A percentile compares a stretch with the other conserved stretches of the same genome.
Conservation (phyloP, 148 eudicot genomes). For the Amaranthus hypochondriacus region DNA sequence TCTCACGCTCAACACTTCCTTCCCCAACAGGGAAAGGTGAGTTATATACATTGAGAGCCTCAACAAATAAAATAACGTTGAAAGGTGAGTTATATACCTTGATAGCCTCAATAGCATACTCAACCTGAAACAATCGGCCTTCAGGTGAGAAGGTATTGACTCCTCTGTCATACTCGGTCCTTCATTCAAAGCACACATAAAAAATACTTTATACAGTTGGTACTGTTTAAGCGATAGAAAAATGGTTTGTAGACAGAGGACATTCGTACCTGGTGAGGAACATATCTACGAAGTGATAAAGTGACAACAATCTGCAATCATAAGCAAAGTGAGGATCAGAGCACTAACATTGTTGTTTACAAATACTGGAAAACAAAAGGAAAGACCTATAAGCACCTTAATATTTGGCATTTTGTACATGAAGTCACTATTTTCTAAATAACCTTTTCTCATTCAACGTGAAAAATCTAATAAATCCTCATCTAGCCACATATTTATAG, state of each 20-base stretch:
- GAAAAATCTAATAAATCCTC: too few species aligned
- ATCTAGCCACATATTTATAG: background rate
- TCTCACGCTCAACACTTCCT: too few species aligned
- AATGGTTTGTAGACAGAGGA: slow-evolving; percentile 4
- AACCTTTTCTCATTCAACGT: too few species aligned
- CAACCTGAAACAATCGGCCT: slow-evolving; percentile 52
- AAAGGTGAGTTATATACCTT: slow-evolving; percentile 44
- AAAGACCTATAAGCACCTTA: background rate
- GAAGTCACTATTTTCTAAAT: too few species aligned
- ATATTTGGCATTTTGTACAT: background rate
- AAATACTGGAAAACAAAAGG: too few species aligned
- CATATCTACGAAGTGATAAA: slow-evolving; percentile 21
- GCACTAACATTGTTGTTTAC: background rate
- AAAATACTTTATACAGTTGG: background rate
- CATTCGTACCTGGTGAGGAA: slow-evolving; percentile 43
- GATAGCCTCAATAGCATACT: slow-evolving; percentile 70
- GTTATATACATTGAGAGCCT: too few species aligned
- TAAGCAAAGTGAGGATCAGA: background rate
- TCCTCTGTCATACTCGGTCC: slow-evolving; percentile 62
- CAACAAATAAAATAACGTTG: background rate
- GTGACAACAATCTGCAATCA: slow-evolving; percentile 10
- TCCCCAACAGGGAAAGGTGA: background rate
- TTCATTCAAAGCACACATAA: slow-evolving; percentile 18
- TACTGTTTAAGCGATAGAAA: background rate
- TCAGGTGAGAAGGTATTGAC: slow-evolving; percentile 55